phyloP scores from a whole-genome alignment of 768 basidiomycete species.

The Imleria badia region DNA sequence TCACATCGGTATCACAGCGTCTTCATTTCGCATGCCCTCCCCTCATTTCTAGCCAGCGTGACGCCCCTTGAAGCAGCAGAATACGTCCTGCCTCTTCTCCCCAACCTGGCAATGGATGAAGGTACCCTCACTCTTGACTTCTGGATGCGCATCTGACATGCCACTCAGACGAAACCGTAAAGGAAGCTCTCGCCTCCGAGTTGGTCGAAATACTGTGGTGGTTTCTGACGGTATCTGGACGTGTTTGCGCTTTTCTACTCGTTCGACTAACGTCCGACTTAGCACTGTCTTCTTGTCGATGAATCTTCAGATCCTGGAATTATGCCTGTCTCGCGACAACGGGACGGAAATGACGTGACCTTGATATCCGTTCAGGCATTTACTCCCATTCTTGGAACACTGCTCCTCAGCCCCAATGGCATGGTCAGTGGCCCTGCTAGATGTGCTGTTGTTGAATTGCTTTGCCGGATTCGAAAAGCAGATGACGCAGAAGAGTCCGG shows the following conservation, averaged over 20 bases:
- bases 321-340: slow-evolving; percentile 12
- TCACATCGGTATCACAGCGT: slow-evolving; percentile 48
- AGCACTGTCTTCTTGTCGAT: slow-evolving; percentile 70
- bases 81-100: slow-evolving; percentile 91
- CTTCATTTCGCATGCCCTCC: slow-evolving; percentile 83
- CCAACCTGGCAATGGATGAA: slow-evolving; percentile 80
- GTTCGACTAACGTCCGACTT: slow-evolving; percentile 8
- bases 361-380: slow-evolving; percentile 81
- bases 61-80: slow-evolving; percentile 86
- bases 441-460: slow-evolving; percentile 72
- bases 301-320: slow-evolving; percentile 32
- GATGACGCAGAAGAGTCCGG: slow-evolving; percentile 43
- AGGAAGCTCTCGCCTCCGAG: slow-evolving; percentile 81
- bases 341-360: slow-evolving; percentile 27
- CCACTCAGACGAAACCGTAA: slow-evolving; percentile 74
- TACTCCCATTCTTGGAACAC: slow-evolving; percentile 85
- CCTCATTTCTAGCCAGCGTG: slow-evolving; percentile 73
- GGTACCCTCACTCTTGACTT: slow-evolving; percentile 43
- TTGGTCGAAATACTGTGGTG: slow-evolving; percentile 88
- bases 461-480: slow-evolving; percentile 65
- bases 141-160: slow-evolving; percentile 4
- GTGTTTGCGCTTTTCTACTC: background rate
- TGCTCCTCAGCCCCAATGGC: slow-evolving; percentile 79
- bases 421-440: slow-evolving; percentile 73
- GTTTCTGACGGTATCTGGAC: slow-evolving; percentile 66